Base-by-base conservation (phyloP, 2,329 filamentous ascomycete genomes). In the Plectosphaerella cucumerina region DNA sequence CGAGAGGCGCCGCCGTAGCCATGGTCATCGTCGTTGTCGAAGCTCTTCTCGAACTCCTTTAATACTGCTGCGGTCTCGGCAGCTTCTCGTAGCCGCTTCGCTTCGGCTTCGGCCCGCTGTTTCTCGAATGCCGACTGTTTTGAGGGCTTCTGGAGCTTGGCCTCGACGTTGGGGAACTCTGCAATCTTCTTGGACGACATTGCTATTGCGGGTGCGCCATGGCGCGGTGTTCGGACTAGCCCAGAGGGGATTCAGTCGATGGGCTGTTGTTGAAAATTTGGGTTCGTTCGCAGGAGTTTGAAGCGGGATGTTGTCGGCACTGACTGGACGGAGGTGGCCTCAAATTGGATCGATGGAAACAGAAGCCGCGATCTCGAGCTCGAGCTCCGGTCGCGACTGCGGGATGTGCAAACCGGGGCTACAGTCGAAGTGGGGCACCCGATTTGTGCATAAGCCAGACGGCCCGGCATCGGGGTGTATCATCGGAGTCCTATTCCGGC, bases 61-160 rank as follows among this genome's bases (percentile, higher is more conserved):
- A 92, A 89, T 1, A 91, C 90, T 21, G 90, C 90, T 20, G 88
- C 89, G 6, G 89, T 95, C 70, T 96, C 92, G 58, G 87, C 90
- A 62, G 87, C 87, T 68, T 96, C 92, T 58, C 90, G 82, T 59
- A 82, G 80, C 53, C 89, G 85, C 72, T 96, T 96, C 21, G 90
- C 90, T 74, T 96, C 90, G 51, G 89, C 89, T 66, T 96, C 90
- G 53, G 89, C 89, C 67, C 89, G 90, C 67, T 95, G 89, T 60
- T 86, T 86, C 71, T 96, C 92, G 66, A 95, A 96, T 22, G 87
- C 79, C 18, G 90, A 95, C 65, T 94, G 89, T 70, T 92, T 94
- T 55, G 85, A 80, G 0, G 89, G 84, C 46, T 89, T 89, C 50
- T 87, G 82, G 47, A 94, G 83, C 69, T 95, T 96, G 48, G 85